A percentile compares a stretch with the other conserved stretches of the same genome.
These are phyloP conservation scores for Cornus florida DNA, from an alignment of 148 eudicot genomes.

Conservation along the genomic window DNA sequence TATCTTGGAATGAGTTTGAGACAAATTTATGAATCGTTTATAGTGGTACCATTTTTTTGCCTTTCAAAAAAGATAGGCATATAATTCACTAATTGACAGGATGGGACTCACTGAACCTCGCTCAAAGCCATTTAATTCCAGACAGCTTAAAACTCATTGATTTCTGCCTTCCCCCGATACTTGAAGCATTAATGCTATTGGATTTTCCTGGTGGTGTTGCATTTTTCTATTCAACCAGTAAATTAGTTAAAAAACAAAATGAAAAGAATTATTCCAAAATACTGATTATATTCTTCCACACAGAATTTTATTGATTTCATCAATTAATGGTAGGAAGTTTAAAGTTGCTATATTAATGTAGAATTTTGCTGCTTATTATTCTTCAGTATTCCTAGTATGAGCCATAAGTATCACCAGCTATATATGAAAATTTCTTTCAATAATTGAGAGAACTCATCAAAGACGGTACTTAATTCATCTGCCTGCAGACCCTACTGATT, in stretches of 20 bases:
- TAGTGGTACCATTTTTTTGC: neutral
- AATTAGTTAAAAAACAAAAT: too few relatives aligned
- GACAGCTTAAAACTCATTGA: neutral
- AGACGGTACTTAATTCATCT: neutral
- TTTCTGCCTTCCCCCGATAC: neutral
- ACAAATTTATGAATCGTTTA: neutral
- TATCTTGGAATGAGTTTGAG: neutral
- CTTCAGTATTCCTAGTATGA: neutral
- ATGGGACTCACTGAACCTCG: too few relatives aligned
- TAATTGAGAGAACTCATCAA: neutral
- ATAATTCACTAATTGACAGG: too few relatives aligned
- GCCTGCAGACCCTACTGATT: neutral
- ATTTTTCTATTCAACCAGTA: neutral
- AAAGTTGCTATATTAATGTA: neutral
- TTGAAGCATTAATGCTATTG: neutral
- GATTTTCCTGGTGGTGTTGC: neutral
- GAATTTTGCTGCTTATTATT: neutral
- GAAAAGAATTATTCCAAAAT: neutral
- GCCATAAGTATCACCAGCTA: neutral
- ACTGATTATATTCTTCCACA: neutral
- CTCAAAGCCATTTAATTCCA: neutral
- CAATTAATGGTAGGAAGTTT: neutral
- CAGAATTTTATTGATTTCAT: neutral
- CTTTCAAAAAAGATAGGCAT: neutral
- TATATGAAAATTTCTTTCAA: neutral